Conservation (phyloP, 2,329 filamentous ascomycete species). For the Pyrenophora tritici-repentis region DNA sequence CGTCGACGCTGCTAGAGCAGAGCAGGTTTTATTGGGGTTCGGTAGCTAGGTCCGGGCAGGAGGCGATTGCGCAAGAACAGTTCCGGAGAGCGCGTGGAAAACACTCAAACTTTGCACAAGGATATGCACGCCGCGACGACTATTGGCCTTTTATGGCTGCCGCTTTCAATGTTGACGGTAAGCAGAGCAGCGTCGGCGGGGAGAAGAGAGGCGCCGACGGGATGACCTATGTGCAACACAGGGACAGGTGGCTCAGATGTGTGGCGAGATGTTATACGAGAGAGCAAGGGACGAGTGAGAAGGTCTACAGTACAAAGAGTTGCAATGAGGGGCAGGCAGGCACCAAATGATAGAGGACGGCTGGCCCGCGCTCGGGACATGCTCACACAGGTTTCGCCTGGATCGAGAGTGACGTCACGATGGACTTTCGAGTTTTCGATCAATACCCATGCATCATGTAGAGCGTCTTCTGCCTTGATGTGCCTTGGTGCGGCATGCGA, state of each 20-base stretch:
- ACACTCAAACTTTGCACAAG: constrained; percentile 14
- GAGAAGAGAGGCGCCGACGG: constrained; percentile 24
- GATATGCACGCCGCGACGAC: not conserved
- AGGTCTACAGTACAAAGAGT: constrained; percentile 12
- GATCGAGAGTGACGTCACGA: constrained; percentile 17
- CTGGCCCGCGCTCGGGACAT: constrained; percentile 11
- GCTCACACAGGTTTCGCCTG: constrained; percentile 20
- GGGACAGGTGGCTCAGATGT: constrained; percentile 25
- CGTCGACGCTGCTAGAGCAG: constrained; percentile 35
- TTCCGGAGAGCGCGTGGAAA: constrained; percentile 3
- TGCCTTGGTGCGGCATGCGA: not conserved
- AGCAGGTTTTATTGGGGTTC: constrained; percentile 13
- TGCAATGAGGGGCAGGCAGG: constrained; percentile 15
- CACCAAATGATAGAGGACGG: constrained; percentile 13
- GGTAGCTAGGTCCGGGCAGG: constrained; percentile 25
- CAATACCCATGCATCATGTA: constrained; percentile 13
- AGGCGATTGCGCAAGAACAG: constrained; percentile 14
- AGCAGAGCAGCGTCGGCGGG: constrained; percentile 23
- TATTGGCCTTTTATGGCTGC: constrained; percentile 2
- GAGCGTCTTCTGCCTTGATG: constrained; percentile 4
- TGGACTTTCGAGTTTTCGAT: constrained; percentile 23
- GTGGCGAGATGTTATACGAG: constrained; percentile 32
- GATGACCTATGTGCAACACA: constrained; percentile 19
- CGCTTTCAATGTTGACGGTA: constrained; percentile 13
- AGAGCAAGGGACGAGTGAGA: constrained; percentile 19